Conservation (phyloP, 2,329 filamentous ascomycete genomes). For the Colletotrichum sp. region DNA sequence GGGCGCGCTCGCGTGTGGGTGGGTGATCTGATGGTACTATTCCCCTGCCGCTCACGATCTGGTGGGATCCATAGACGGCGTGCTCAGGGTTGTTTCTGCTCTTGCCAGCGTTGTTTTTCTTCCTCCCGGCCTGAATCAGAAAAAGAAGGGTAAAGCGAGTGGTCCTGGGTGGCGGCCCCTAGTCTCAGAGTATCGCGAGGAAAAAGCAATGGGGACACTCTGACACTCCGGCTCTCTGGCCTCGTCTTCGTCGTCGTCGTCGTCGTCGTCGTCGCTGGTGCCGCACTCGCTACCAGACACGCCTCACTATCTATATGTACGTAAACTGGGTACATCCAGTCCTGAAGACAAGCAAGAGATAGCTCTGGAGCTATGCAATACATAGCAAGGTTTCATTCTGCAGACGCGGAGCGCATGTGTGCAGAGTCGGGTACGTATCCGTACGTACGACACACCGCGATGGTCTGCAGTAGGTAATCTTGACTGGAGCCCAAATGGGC, state of each 20-base stretch:
- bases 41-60: constrained; percentile 7
- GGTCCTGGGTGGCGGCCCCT: constrained; percentile 13
- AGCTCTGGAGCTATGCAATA: not conserved
- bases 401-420: not conserved
- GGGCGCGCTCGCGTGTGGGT: not conserved
- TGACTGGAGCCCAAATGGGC: not conserved
- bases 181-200: constrained; percentile 16
- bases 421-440: not conserved
- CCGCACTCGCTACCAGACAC: not conserved
- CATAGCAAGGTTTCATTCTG: not conserved
- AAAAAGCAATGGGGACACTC: constrained; percentile 12
- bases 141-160: constrained; percentile 11
- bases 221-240: not conserved
- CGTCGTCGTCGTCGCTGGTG: not conserved
- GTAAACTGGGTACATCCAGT: not conserved
- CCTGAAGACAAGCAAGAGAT: not conserved
- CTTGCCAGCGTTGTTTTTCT: not conserved
- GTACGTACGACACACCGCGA: not conserved
- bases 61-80: not conserved
- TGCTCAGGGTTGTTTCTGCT: not conserved
- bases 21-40: not conserved
- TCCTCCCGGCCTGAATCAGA: constrained; percentile 6
- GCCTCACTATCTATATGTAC: not conserved
- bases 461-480: constrained; percentile 1
- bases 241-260: not conserved